These are phyloP conservation scores for Saccharum hybrid DNA, from an alignment of 202 grass and related monocot species.

Conservation along the genomic window DNA sequence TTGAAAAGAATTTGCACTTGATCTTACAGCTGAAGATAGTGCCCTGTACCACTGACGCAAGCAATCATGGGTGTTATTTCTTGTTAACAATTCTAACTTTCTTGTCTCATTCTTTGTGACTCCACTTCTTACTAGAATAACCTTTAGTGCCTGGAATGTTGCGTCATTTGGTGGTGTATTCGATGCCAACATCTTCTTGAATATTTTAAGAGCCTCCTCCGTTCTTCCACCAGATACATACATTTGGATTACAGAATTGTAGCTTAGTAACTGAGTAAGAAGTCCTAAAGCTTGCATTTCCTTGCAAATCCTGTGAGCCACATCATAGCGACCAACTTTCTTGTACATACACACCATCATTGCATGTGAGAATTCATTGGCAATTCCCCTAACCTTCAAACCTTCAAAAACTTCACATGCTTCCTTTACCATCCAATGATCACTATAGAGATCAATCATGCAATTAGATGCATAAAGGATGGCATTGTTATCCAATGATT, in stretches of 20 bases:
- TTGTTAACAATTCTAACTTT: slow-evolving; percentile 66
- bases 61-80: slow-evolving; percentile 54
- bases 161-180: slow-evolving; percentile 65
- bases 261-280: slow-evolving; percentile 65
- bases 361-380: slow-evolving; percentile 87
- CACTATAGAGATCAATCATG: slow-evolving; percentile 86
- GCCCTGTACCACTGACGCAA: slow-evolving; percentile 64
- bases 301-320: slow-evolving; percentile 72
- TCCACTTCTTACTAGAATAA: slow-evolving; percentile 63
- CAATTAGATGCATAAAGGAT: slow-evolving; percentile 87
- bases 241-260: slow-evolving; percentile 67
- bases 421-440: slow-evolving; percentile 84
- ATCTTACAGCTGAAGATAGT: slow-evolving; percentile 53
- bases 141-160: slow-evolving; percentile 75
- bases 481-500: slow-evolving; percentile 57
- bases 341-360: slow-evolving; percentile 83
- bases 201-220: slow-evolving; percentile 67
- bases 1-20: slow-evolving; percentile 39
- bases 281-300: slow-evolving; percentile 83
- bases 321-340: slow-evolving; percentile 65
- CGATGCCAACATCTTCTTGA: slow-evolving; percentile 73
- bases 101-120: slow-evolving; percentile 52
- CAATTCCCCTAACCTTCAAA: slow-evolving; percentile 57
- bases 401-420: slow-evolving; percentile 77
- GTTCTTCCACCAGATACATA: slow-evolving; percentile 60